Conservation (phyloP, 306 rosid genomes). For the Malus orientalis region DNA sequence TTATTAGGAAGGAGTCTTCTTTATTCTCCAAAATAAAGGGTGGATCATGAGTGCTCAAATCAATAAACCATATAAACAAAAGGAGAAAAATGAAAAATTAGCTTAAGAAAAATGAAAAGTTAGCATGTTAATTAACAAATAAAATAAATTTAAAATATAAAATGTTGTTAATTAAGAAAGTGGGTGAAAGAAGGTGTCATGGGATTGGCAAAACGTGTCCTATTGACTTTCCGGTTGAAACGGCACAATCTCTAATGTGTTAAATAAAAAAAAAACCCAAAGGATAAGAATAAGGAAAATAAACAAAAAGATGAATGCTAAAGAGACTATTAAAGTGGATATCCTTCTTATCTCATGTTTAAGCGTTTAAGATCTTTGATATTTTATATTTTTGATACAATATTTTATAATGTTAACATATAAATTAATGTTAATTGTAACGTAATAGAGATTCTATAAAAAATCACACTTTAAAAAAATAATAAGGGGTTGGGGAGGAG, state of each 20-base stretch:
- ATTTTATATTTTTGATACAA: fast-evolving
- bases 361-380: too few species aligned
- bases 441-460: fast-evolving
- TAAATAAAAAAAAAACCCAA: not conserved
- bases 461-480: not conserved
- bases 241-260: not conserved
- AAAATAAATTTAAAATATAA: not conserved
- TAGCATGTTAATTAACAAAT: not conserved
- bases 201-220: conserved; percentile 7
- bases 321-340: too few species aligned
- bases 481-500: conserved; percentile 1
- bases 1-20: too few species aligned
- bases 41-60: not conserved
- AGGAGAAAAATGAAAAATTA: not conserved
- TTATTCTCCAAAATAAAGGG: not conserved
- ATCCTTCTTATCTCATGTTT: too few species aligned
- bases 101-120: not conserved
- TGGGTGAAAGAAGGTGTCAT: not conserved
- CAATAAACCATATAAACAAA: not conserved
- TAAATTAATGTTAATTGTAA: too few species aligned
- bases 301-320: not conserved
- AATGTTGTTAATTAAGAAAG: not conserved
- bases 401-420: too few species aligned
- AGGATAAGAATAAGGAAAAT: not conserved
- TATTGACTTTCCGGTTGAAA: conserved; percentile 13